Base-by-base conservation (phyloP, 306 rosid genomes). In the Ochetophila trinervis region DNA sequence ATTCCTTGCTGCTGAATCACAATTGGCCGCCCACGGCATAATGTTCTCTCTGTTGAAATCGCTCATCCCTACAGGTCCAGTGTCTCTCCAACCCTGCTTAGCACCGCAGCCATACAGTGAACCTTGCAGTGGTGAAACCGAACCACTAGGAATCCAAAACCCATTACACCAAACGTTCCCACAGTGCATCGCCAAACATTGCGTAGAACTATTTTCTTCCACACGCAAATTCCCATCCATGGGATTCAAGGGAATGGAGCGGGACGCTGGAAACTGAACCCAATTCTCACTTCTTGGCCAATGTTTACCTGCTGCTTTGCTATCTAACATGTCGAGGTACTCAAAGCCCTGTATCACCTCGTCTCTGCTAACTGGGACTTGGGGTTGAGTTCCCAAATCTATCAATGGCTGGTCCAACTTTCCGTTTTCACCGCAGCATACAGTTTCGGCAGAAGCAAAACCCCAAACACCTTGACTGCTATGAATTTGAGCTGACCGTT, bases 221-320 rank as follows among this genome's bases (percentile, higher is more conserved):
- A 55, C 70, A 14, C 32, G 55, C 18, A 75, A 4, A 75, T 68
- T 75, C 70, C 40, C 66, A 68, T 68, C 62, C 48, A 61, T 67
- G 0, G 53, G 74, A 55, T 74, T 75, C 74, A 74, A 45, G 17
- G 61, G 49, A 62, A 5, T 47, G 16, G 72, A 30, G 13, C 34
- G 35, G 37, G 57, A 14, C 42, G 44, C 60, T 19, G 23, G 40
- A 70, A 36, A 70, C 53, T 27, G 16, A 9, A 17, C 49, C 47
- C 30, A 42, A 54, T 67, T 47, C 30, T 57, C 76, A 51, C 60
- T 53, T 5, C 34, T 37, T 0, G 17, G 1, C 53, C 20, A 18
- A 44, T 23, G 55, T 14, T 8, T 40, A 17, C 5, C 11, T 22
- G 34, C 66, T 42, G 47, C 0, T 19, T 65, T 42, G 47, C 27